Percentiles rank a stretch among this genome's conserved stretches.
Conservation (phyloP, 371 early-diverging fungal species). For the Lichtheimia ornata region DNA sequence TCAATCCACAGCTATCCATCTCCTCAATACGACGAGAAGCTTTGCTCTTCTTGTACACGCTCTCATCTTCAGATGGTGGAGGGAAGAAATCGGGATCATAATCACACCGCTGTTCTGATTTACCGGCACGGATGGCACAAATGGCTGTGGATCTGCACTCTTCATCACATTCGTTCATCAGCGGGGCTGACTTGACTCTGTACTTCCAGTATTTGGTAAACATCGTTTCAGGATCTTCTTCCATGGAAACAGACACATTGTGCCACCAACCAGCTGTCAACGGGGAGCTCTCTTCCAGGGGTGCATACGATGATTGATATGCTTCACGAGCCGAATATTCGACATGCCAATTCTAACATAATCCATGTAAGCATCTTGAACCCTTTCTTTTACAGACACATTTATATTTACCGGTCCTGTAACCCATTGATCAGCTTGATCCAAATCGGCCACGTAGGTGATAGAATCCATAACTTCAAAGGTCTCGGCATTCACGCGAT, state of each 20-base stretch:
- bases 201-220: conserved; percentile 51
- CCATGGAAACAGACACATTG: conserved; percentile 53
- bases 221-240: conserved; percentile 26
- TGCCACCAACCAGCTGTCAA: conserved; percentile 65
- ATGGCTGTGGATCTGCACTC: conserved; percentile 42
- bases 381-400: too few relatives aligned
- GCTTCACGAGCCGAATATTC: conserved; percentile 59
- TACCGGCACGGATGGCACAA: conserved; percentile 58
- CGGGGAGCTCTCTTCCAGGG: conserved; percentile 30
- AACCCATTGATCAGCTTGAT: conserved; percentile 42
- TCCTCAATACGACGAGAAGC: too few relatives aligned
- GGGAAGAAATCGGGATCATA: conserved; percentile 32
- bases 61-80: neutral
- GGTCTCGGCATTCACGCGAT: conserved; percentile 53
- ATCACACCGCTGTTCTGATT: conserved; percentile 50
- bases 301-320: conserved; percentile 35
- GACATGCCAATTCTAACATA: conserved; percentile 54
- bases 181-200: conserved; percentile 46
- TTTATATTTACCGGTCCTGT: conserved; percentile 33
- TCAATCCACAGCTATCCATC: too few relatives aligned
- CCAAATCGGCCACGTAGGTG: conserved; percentile 56
- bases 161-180: conserved; percentile 32
- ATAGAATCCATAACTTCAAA: conserved; percentile 61
- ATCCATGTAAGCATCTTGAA: conserved; percentile 6
- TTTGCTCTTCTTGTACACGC: too few relatives aligned